These are phyloP conservation scores for Tetracladium marchalianum DNA, from an alignment of 495 filamentous ascomycete species.

Conservation along the genomic window DNA sequence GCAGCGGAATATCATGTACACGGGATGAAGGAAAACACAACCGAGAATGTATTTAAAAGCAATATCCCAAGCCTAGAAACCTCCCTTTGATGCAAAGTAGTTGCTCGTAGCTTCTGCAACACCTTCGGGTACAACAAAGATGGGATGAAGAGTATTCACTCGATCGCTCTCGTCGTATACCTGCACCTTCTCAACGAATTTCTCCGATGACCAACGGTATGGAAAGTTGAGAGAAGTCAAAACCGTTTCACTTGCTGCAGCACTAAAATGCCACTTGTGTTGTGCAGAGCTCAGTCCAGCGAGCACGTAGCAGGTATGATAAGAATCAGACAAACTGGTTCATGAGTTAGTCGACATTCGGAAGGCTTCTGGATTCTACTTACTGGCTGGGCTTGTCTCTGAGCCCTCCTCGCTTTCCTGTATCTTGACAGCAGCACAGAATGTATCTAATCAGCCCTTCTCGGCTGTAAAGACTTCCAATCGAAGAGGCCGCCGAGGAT, in stretches of 20 bases:
- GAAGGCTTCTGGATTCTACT: conserved; percentile 25
- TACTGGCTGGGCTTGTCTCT: conserved; percentile 91
- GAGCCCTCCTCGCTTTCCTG: conserved; percentile 60
- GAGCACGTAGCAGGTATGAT: conserved; percentile 87
- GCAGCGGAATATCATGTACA: too few species aligned
- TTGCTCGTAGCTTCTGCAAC: conserved; percentile 50
- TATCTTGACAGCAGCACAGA: conserved; percentile 72
- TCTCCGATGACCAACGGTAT: conserved; percentile 16
- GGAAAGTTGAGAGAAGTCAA: conserved; percentile 10
- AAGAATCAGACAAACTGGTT: conserved; percentile 64
- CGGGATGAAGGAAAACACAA: too few species aligned
- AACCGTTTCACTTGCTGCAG: conserved; percentile 21
- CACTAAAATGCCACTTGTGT: conserved; percentile 57
- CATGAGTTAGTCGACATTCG: background rate
- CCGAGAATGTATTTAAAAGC: too few species aligned
- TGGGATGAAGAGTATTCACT: conserved; percentile 59
- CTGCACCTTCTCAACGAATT: conserved; percentile 31
- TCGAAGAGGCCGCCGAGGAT: background rate
- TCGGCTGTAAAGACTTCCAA: conserved; percentile 56
- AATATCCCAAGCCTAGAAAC: conserved; percentile 3
- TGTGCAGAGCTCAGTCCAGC: conserved; percentile 77
- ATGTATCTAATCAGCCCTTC: conserved; percentile 85
- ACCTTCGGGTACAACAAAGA: conserved; percentile 74
- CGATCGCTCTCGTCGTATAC: conserved; percentile 41
- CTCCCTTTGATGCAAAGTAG: conserved; percentile 49